Evolutionary conservation across 208 protist genomes (phyloP).

Genomic region (Herpetomonas tarakana): DNA sequence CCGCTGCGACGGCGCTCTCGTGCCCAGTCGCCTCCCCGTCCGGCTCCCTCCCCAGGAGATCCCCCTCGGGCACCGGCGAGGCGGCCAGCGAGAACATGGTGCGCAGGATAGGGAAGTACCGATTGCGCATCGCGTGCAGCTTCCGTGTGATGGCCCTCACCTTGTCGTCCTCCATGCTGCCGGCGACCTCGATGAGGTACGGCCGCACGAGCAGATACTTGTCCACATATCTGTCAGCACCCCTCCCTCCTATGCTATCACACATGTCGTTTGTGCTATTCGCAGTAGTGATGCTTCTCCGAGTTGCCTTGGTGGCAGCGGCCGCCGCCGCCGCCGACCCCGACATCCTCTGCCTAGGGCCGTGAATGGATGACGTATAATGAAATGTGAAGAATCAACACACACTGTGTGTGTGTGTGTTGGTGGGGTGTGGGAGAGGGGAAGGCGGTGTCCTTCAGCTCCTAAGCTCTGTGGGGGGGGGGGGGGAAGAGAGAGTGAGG

Average conservation of each 20-base stretch:
- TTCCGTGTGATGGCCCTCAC: conserved; percentile 26
- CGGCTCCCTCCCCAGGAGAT: conserved; percentile 30
- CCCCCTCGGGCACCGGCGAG: conserved; percentile 24
- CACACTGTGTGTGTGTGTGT: too few species aligned
- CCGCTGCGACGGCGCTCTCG: background rate
- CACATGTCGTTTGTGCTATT: too few species aligned
- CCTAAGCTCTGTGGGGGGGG: too few species aligned
- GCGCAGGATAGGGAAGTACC: conserved; percentile 60
- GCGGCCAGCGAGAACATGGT: conserved; percentile 48
- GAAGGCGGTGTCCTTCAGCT: too few species aligned
- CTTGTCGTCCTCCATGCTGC: conserved; percentile 36
- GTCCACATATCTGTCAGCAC: background rate
- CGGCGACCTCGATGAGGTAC: conserved; percentile 48
- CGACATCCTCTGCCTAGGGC: too few species aligned
- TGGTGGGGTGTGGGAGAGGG: too few species aligned
- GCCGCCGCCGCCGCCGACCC: too few species aligned
- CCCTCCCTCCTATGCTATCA: conserved; percentile 4
- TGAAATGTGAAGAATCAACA: too few species aligned
- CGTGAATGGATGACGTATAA: too few species aligned
- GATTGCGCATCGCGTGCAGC: conserved; percentile 57
- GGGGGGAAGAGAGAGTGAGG: too few species aligned
- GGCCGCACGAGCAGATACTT: conserved; percentile 7
- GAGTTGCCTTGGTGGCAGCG: too few species aligned
- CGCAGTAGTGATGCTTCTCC: too few species aligned
- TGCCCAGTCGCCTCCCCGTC: background rate